Base-by-base conservation (phyloP, 108 stramenopile genomes). In the Aurantiochytrium sp. region DNA sequence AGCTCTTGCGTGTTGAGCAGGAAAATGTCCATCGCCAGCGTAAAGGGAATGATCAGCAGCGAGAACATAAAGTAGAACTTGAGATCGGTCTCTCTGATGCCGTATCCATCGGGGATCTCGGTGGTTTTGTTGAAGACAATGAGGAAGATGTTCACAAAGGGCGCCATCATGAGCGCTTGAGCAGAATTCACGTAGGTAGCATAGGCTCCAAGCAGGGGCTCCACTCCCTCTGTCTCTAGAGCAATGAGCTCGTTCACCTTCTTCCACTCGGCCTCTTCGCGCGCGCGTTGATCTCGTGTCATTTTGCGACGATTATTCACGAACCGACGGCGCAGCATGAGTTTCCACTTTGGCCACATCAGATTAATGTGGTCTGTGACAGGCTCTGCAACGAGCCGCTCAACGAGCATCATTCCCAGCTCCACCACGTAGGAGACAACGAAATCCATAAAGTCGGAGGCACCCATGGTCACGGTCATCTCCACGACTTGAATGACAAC, bases 21-120 rank as follows among this genome's bases (percentile, higher is more conserved):
- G 53, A 96, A 95, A 8, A 95, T 93, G 88, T 97, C 96, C 90
- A 96, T 91, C 51, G 92, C 10, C n/a, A 94, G 87, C 58, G 72
- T 87, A 89, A 91, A 93, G 18, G 94, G 94, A 60, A 95, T 92
- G 89, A 93, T 94, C 88, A 93, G 92, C 29, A 94, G 64, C 5
- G 95, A 94, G 92, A 97, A 97, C 43, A 94, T 87, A 29, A 94
- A 93, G 92, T 97, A 97, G 90, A 95, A 96, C 73, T 96, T 95
- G 83, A 96, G 94, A 71, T 96, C 91, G 28, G 90, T 95, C 57
- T 92, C 91, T 12, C 88, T 89, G 88, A 97, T 96, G 57, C 92
- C 91, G 89, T 96, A 97, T 45, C 88, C 92, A 21, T 60, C 89
- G 5, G 96, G 94, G 57, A 97, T 95, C 92, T 94, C 88, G 19